Evolutionary conservation across 352 stramenopile species (phyloP).

Genomic region (Globisporangium abappressorium): DNA sequence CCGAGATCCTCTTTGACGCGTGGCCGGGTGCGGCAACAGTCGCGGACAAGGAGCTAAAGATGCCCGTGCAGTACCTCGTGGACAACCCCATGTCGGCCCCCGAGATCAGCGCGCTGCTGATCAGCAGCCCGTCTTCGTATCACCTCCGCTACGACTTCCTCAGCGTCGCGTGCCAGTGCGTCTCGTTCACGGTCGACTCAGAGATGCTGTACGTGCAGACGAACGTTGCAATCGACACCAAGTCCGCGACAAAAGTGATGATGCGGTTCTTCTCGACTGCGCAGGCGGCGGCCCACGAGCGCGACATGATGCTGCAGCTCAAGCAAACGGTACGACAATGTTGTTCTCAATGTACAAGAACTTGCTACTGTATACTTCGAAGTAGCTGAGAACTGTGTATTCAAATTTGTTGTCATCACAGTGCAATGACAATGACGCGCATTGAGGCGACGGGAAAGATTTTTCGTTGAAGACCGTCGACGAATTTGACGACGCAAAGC

Average conservation of each 20-base stretch:
- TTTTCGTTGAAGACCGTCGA: constrained; percentile 34
- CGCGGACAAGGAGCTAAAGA: constrained; percentile 61
- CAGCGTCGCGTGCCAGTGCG: constrained; percentile 26
- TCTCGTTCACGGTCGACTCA: constrained; percentile 31
- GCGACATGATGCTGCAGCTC: constrained; percentile 35
- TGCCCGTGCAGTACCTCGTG: constrained; percentile 70
- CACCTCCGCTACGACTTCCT: constrained; percentile 68
- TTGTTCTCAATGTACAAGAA: too few relatives aligned
- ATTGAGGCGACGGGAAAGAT: constrained; percentile 4
- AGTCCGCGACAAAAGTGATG: constrained; percentile 46
- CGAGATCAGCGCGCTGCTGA: constrained; percentile 45
- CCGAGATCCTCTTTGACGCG: constrained; percentile 72
- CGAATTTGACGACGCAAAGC: constrained; percentile 61
- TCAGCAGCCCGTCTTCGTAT: constrained; percentile 61
- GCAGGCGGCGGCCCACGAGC: constrained; percentile 33
- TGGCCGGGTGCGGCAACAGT: constrained; percentile 53
- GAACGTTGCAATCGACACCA: constrained; percentile 56
- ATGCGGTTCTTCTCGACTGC: constrained; percentile 58
- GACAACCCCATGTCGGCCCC: constrained; percentile 53
- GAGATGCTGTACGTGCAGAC: constrained; percentile 43
- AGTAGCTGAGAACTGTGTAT: background rate
- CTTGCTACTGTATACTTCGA: background rate
- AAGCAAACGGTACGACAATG: constrained; percentile 31
- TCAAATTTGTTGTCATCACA: background rate
- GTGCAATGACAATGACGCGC: background rate